A percentile compares a stretch with the other conserved stretches of the same genome.
Evolutionary conservation across 768 basidiomycete genomes (phyloP).

Genomic region (Rhodotorula babjevae): DNA sequence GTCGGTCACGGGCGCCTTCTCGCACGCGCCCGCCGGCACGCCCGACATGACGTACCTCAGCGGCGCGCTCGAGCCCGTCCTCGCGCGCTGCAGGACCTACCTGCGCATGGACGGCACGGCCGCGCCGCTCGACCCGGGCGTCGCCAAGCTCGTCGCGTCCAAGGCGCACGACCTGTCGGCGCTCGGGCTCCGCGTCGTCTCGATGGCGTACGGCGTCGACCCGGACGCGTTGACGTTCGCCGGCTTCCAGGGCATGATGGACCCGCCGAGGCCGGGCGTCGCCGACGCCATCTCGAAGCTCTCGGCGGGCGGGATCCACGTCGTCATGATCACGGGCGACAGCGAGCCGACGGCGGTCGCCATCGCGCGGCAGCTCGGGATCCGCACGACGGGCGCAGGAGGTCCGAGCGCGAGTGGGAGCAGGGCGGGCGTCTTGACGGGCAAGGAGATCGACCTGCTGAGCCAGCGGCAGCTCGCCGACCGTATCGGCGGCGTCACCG

Average conservation of each 20-base stretch:
- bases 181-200: conserved; percentile 65
- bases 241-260: conserved; percentile 91
- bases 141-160: conserved; percentile 61
- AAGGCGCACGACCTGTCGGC: conserved; percentile 68
- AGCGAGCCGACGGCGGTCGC: conserved; percentile 83
- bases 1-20: conserved; percentile 68
- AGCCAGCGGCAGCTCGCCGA: conserved; percentile 74
- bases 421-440: conserved; percentile 59
- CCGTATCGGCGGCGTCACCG: conserved; percentile 70
- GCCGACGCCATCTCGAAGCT: conserved; percentile 76
- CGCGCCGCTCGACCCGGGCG: conserved; percentile 66
- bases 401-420: conserved; percentile 5
- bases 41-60: conserved; percentile 85
- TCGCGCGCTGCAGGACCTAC: conserved; percentile 81
- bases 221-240: conserved; percentile 64
- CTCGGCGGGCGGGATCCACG: conserved; percentile 80
- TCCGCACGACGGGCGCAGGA: conserved; percentile 57
- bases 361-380: conserved; percentile 78
- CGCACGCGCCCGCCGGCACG: conserved; percentile 43
- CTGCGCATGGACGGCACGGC: conserved; percentile 86
- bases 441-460: conserved; percentile 79
- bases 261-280: conserved; percentile 91
- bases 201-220: conserved; percentile 80
- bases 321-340: conserved; percentile 99
- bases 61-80: conserved; percentile 81